Base-by-base conservation (phyloP, 2,329 filamentous ascomycete species). In the Neofusicoccum ribis region DNA sequence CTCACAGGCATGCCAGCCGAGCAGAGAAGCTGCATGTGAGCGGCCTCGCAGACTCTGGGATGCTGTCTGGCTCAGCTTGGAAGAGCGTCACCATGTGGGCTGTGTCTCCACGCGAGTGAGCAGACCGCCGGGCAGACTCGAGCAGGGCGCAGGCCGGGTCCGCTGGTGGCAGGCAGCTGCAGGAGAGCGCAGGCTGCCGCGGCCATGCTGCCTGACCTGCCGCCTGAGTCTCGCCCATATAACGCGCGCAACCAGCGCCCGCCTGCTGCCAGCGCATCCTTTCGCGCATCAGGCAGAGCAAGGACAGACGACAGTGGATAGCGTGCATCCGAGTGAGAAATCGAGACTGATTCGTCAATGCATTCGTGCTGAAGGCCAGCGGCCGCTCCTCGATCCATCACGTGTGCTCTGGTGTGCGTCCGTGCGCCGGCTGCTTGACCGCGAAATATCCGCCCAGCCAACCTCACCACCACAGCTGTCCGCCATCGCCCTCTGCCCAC, bases 401-500 rank as follows among this genome's bases (percentile, higher is more conserved):
- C 56, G 56, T 60, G 56, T 47, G 27, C 27, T 7, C 6, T 31
- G 37, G 8, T 5, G 52, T 15, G 52, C 14, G 37, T 41, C 52
- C 41, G 56, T 60, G 41, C 56, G 15, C 43, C 41, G 39, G 54
- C 20, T 47, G 49, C 41, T 34, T 36, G 54, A 63, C 49, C 61
- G 61, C 61, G 61, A 63, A 66, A 63, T 49, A 62, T 66, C 39
- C 60, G 62, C 59, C 64, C 60, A 37, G 59, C 54, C 66, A 49
- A 64, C 67, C 66, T 66, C 58, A 59, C 67, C 60, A 52, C 43
- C 51, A 61, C 66, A 70, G 58, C 69, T 70, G 69, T 54, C 67
- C 69, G 68, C 70, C 63, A 59, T 66, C 58, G 37, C 49, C 54
- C 59, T 50, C 23, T 65, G 37, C 52, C 67, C 56, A 54, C 59